Evolutionary conservation across 2,329 filamentous ascomycete species (phyloP).

Genomic region (Fusarium sp.): DNA sequence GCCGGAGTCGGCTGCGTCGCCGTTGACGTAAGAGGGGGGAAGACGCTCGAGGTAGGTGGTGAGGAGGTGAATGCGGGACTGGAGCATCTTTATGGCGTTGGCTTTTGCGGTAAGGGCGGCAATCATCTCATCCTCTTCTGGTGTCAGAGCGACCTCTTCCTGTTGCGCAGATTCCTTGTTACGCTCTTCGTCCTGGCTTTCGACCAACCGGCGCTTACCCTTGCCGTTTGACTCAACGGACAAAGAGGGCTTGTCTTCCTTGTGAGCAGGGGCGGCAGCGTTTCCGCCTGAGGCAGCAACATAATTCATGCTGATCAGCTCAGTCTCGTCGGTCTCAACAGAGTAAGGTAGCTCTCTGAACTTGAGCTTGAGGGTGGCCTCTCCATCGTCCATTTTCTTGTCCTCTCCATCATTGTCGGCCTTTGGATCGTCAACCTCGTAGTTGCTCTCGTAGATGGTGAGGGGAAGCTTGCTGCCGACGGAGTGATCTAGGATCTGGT

Average conservation of each 20-base stretch:
- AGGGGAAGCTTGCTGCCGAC: constrained; percentile 85
- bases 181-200: constrained; percentile 45
- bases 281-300: constrained; percentile 87
- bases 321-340: constrained; percentile 92
- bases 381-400: constrained; percentile 76
- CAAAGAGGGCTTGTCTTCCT: constrained; percentile 56
- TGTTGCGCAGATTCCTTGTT: constrained; percentile 44
- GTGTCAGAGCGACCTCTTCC: constrained; percentile 60
- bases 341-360: constrained; percentile 88
- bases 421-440: constrained; percentile 73
- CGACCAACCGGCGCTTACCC: constrained; percentile 60
- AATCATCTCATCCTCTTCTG: constrained; percentile 71
- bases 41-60: constrained; percentile 80
- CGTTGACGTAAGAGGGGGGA: constrained; percentile 71
- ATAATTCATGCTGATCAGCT: constrained; percentile 98
- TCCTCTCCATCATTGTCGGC: constrained; percentile 66
- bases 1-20: constrained; percentile 55
- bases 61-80: constrained; percentile 78
- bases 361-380: constrained; percentile 68
- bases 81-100: constrained; percentile 94
- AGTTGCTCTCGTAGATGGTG: constrained; percentile 88
- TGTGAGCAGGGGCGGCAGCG: constrained; percentile 69
- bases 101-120: constrained; percentile 82
- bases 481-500: constrained; percentile 62
- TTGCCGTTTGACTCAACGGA: constrained; percentile 63